phyloP scores from a whole-genome alignment of 176 grass and related monocot genomes.

The Triticum monococcum region DNA sequence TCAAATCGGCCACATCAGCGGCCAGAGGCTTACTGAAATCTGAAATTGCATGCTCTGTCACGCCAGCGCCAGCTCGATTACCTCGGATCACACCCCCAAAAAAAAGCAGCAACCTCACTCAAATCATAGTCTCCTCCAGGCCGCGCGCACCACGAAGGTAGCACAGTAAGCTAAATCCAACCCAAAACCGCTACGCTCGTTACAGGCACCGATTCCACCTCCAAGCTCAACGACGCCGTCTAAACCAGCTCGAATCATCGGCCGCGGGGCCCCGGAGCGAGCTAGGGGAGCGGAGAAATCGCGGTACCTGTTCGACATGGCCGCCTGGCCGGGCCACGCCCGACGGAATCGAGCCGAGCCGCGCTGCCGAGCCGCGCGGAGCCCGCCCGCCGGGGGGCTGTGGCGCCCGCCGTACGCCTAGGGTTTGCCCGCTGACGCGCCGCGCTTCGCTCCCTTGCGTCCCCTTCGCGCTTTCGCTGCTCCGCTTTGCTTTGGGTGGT shows the following conservation, averaged over 20 bases:
- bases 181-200: background rate
- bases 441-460: constrained; percentile 29
- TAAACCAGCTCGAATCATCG: constrained; percentile 4
- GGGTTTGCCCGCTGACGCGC: constrained; percentile 29
- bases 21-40: background rate
- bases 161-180: constrained; percentile 18
- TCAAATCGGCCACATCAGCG: background rate
- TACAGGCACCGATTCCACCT: background rate
- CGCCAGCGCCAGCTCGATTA: background rate
- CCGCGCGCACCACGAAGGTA: background rate
- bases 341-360: constrained; percentile 20
- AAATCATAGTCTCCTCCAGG: background rate
- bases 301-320: constrained; percentile 38
- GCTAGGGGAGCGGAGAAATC: background rate
- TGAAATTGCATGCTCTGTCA: background rate
- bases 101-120: background rate
- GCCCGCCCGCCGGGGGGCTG: background rate
- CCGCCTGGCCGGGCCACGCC: background rate
- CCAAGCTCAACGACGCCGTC: background rate
- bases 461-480: constrained; percentile 28
- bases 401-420: constrained; percentile 20
- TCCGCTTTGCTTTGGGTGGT: constrained; percentile 38
- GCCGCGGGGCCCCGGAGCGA: background rate
- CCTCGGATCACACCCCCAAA: background rate
- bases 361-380: background rate